Conservation (phyloP, 306 rosid species). For the Comarum palustre region DNA sequence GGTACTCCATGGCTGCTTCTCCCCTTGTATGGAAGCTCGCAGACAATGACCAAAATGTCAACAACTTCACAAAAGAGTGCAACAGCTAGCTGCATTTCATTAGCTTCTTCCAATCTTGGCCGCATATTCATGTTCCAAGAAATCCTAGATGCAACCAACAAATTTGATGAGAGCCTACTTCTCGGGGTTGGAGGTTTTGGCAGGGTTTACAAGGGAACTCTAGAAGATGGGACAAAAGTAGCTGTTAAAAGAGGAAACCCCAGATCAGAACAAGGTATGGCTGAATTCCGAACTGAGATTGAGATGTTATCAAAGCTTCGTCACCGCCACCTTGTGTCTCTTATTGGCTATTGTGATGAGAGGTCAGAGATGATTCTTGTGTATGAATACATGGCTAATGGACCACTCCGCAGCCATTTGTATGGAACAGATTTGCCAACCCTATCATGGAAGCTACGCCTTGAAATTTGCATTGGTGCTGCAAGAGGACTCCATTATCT, state of each 20-base stretch:
- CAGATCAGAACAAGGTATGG: conserved; percentile 89
- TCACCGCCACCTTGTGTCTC: conserved; percentile 94
- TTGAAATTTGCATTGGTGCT: conserved; percentile 93
- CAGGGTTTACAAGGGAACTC: conserved; percentile 79
- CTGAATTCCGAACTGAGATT: conserved; percentile 92
- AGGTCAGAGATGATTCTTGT: conserved; percentile 94
- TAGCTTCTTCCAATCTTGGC: conserved; percentile 73
- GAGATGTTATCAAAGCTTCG: conserved; percentile 97
- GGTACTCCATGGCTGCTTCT: conserved; percentile 74
- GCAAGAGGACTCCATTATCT: conserved; percentile 97
- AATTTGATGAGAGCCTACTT: conserved; percentile 75
- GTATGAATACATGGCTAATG: conserved; percentile 96
- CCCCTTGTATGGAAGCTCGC: conserved; percentile 84
- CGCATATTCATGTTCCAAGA: conserved; percentile 80
- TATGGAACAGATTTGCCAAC: conserved; percentile 84
- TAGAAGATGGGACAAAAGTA: conserved; percentile 78
- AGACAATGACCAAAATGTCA: conserved; percentile 79
- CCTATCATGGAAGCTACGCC: conserved; percentile 85
- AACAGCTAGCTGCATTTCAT: conserved; percentile 84
- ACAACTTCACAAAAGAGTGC: conserved; percentile 82
- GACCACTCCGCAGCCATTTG: conserved; percentile 91
- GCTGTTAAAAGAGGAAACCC: conserved; percentile 96
- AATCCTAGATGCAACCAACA: conserved; percentile 79
- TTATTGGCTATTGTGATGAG: conserved; percentile 93
- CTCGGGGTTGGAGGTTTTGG: conserved; percentile 98